Base-by-base conservation (phyloP, 768 basidiomycete genomes). In the Russula lepida region DNA sequence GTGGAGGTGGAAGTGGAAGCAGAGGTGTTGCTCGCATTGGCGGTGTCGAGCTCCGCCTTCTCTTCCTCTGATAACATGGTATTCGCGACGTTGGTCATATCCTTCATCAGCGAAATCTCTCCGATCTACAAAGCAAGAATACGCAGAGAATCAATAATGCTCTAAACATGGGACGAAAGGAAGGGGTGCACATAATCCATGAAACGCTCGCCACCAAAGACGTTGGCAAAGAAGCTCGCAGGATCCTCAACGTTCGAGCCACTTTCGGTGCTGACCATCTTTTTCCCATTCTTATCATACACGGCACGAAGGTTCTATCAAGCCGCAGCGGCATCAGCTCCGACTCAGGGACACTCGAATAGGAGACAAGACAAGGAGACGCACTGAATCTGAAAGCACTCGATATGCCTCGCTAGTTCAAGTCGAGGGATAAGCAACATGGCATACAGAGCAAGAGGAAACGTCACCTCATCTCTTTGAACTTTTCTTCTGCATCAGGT, bases 241-340 rank as follows among this genome's bases (percentile, higher is more conserved):
- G 97, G 93, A 69, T 99, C 95, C 49, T 92, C 89, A 81, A 95
- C 88, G 43, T 79, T 84, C 48, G 81, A 70, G 17, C 78, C 82
- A n/a, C 88, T 86, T 68, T 91, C 89, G 69, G 85, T 88, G 72
- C 90, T 89, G 60, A 81, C 91, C 82, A 89, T 91, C 53, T 84
- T 81, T 74, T 90, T 92, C 47, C 97, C 97, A 76, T 95, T 88
- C 77, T 92, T 93, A 73, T 99, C 94, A 69, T 99, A 99, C 23
- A 93, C 88, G 0, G 84, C 83, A 48, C 95, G 84, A 47, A 88
- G 72, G 76, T 98, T 91, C 81, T 89, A 70, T 35, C n/a, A n/a
- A n/a, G 32, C 21, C 49, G n/a, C 32, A 32, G n/a, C 39, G 68
- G 3, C 41, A 25, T 21, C 17, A 35, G 55, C 25, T 50, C 28